A percentile compares a stretch with the other conserved stretches of the same genome.
Conservation (phyloP, 495 filamentous ascomycete species). For the Aspergillus biplanus region DNA sequence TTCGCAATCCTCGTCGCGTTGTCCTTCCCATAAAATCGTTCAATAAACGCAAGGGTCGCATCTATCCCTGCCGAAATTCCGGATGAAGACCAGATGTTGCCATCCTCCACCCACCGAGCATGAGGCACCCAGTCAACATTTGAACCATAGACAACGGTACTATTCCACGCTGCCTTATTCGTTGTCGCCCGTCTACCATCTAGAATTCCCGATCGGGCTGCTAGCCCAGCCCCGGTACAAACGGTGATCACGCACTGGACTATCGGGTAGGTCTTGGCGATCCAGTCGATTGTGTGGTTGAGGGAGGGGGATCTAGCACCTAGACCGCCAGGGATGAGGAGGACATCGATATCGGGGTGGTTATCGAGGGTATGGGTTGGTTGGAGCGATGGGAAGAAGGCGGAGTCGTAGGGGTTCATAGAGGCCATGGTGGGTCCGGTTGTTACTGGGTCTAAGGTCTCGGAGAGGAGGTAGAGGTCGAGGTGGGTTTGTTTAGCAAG, state of each 20-base stretch:
- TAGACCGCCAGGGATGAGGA: conserved; percentile 66
- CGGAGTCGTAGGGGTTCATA: conserved; percentile 6
- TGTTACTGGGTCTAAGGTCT: background rate
- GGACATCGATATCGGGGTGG: conserved; percentile 55
- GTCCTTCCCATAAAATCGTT: conserved; percentile 9
- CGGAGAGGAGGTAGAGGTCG: conserved; percentile 10
- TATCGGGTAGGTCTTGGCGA: conserved; percentile 43
- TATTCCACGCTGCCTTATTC: conserved; percentile 33
- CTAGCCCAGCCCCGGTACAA: conserved; percentile 59
- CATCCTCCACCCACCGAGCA: conserved; percentile 68
- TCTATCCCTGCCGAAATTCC: conserved; percentile 68
- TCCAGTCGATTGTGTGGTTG: conserved; percentile 44
- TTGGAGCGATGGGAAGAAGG: conserved; percentile 47
- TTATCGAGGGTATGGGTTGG: conserved; percentile 65
- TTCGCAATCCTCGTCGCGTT: conserved; percentile 6
- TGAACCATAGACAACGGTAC: conserved; percentile 39
- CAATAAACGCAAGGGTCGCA: conserved; percentile 37
- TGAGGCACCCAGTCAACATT: conserved; percentile 60
- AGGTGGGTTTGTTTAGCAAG: conserved; percentile 3
- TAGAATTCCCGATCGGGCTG: conserved; percentile 57
- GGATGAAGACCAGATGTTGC: conserved; percentile 67
- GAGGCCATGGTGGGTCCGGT: background rate
- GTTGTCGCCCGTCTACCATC: conserved; percentile 62
- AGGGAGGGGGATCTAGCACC: conserved; percentile 46
- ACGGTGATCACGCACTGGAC: conserved; percentile 62